Percentiles rank a stretch among this genome's conserved stretches.
Conservation (phyloP, 306 rosid genomes). For the Vigna unguiculata region DNA sequence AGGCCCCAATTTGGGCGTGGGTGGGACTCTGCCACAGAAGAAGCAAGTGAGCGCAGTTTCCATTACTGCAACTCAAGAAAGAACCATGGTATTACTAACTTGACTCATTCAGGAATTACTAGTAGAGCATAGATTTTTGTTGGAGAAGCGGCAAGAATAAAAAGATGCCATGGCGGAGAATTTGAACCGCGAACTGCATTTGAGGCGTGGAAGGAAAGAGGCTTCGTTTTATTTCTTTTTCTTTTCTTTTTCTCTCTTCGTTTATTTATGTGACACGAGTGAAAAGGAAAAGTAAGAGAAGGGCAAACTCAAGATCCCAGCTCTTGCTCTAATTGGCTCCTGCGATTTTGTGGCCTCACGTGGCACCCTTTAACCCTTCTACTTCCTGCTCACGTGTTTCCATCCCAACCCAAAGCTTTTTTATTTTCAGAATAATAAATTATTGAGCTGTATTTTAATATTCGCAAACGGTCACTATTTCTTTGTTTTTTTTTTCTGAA, state of each 20-base stretch:
- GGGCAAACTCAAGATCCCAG: slow-evolving; percentile 25
- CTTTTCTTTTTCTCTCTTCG: not conserved
- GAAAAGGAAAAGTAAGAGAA: slow-evolving; percentile 34
- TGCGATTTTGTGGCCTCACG: slow-evolving; percentile 22
- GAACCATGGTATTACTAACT: not conserved
- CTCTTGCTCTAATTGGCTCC: slow-evolving; percentile 48
- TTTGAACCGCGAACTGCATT: slow-evolving; percentile 27
- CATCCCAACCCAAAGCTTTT: slow-evolving; percentile 26
- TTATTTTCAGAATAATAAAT: no score
- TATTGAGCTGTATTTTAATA: no score
- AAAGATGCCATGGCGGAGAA: not conserved
- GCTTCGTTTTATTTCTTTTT: not conserved
- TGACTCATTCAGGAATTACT: no score
- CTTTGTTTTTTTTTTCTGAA: no score
- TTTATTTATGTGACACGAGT: slow-evolving; percentile 20
- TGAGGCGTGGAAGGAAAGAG: slow-evolving; percentile 51
- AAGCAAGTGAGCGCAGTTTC: slow-evolving; percentile 48
- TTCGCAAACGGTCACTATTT: no score
- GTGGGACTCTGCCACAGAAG: slow-evolving; percentile 50
- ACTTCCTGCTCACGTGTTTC: slow-evolving; percentile 47
- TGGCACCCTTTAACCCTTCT: slow-evolving; percentile 36
- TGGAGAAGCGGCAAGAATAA: not conserved
- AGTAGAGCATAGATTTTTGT: not conserved
- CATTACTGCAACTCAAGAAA: slow-evolving; percentile 33
- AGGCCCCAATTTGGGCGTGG: slow-evolving; percentile 24